Conservation (phyloP, 2,329 filamentous ascomycete species). For the Fusarium circinatum region DNA sequence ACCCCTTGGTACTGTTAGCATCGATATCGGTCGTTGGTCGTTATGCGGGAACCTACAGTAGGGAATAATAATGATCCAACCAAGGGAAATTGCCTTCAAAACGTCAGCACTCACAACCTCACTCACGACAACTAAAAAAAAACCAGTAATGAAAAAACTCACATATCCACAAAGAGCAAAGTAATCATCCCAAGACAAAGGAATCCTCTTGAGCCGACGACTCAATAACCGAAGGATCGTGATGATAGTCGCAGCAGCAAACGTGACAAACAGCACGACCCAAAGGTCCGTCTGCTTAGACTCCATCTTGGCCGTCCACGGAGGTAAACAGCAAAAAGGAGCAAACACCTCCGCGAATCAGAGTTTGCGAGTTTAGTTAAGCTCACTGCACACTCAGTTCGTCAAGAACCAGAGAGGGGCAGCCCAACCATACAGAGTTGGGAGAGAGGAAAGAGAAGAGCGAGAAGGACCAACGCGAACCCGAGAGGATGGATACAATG, state of each 20-base stretch:
- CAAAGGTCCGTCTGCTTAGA: slow-evolving; percentile 29
- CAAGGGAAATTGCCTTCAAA: slow-evolving; percentile 18
- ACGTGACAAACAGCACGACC: slow-evolving; percentile 29
- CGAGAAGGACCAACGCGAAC: slow-evolving; percentile 5
- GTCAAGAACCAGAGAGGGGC: slow-evolving; percentile 7
- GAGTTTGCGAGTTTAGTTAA: not conserved
- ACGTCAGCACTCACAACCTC: not conserved
- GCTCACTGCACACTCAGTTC: not conserved
- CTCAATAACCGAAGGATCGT: slow-evolving; percentile 25
- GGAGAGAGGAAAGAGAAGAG: not conserved
- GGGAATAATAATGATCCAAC: slow-evolving; percentile 31
- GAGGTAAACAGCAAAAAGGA: not conserved
- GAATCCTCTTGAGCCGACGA: slow-evolving; percentile 27
- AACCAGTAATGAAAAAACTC: not conserved
- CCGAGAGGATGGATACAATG: slow-evolving; percentile 3
- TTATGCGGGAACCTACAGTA: slow-evolving; percentile 10
- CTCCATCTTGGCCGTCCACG: slow-evolving; percentile 1
- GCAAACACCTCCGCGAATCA: not conserved
- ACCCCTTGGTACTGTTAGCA: slow-evolving; percentile 26
- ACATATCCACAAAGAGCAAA: slow-evolving; percentile 37
- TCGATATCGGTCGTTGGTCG: no score
- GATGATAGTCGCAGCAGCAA: slow-evolving; percentile 32
- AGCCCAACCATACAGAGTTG: not conserved
- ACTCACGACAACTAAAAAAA: not conserved
- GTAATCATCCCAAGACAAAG: slow-evolving; percentile 34